These are phyloP conservation scores for Curvularia verruculosa DNA, from an alignment of 2,329 filamentous ascomycete genomes.

Conservation along the genomic window DNA sequence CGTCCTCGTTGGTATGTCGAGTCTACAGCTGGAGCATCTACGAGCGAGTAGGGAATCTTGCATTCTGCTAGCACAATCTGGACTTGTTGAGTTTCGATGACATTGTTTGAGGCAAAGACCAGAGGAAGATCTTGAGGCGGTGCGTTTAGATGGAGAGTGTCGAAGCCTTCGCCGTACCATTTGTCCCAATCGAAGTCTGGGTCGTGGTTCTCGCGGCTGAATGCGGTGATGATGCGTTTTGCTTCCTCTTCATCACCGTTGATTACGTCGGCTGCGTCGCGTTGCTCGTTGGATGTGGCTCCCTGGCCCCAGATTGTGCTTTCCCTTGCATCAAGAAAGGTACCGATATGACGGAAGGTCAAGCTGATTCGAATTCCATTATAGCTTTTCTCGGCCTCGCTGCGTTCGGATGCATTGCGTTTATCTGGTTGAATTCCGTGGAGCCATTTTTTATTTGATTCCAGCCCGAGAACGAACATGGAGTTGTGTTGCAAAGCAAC, in stretches of 20 bases:
- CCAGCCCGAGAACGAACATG: slow-evolving; percentile 79
- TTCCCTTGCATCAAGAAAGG: slow-evolving; percentile 72
- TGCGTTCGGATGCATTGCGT: slow-evolving; percentile 70
- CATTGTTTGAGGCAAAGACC: slow-evolving; percentile 46
- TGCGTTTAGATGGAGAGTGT: slow-evolving; percentile 70
- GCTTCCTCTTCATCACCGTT: slow-evolving; percentile 72
- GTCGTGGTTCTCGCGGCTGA: slow-evolving; percentile 81
- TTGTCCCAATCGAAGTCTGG: slow-evolving; percentile 75
- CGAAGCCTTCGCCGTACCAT: slow-evolving; percentile 79
- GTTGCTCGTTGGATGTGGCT: slow-evolving; percentile 70
- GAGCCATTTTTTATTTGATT: slow-evolving; percentile 85
- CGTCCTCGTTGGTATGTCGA: slow-evolving; percentile 26
- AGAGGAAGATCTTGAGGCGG: slow-evolving; percentile 44
- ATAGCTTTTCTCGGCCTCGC: slow-evolving; percentile 71
- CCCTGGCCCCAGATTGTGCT: slow-evolving; percentile 89
- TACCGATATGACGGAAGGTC: slow-evolving; percentile 89
- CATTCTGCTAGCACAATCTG: slow-evolving; percentile 39
- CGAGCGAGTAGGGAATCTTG: slow-evolving; percentile 26
- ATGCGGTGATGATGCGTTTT: slow-evolving; percentile 74
- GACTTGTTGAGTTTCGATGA: slow-evolving; percentile 41
- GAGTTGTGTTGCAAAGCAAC: slow-evolving; percentile 85
- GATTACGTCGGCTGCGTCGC: slow-evolving; percentile 66
- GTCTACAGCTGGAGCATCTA: slow-evolving; percentile 30
- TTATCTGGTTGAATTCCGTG: slow-evolving; percentile 93
- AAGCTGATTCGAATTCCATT: slow-evolving; percentile 83